These are phyloP conservation scores for Aristolochia fimbriata DNA, from an alignment of 164 flowering plant genomes.

Conservation along the genomic window DNA sequence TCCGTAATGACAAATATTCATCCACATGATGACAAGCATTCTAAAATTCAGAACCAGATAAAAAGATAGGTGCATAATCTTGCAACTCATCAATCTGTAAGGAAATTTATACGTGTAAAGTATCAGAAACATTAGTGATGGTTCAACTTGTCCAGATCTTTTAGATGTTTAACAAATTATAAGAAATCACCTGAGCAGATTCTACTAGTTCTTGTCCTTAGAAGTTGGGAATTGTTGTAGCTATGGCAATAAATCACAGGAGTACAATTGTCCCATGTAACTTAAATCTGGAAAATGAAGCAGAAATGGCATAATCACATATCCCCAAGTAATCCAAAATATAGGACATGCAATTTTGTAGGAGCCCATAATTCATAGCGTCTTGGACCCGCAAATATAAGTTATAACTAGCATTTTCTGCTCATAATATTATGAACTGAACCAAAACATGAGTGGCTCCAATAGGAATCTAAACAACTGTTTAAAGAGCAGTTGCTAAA, in stretches of 20 bases:
- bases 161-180: not conserved
- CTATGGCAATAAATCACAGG: constrained; percentile 54
- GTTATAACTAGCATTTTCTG: no score
- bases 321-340: not conserved
- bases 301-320: not conserved
- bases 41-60: constrained; percentile 79
- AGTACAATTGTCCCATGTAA: constrained; percentile 45
- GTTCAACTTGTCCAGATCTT: not conserved
- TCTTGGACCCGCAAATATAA: no score
- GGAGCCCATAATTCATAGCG: not conserved
- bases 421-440: no score
- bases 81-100: constrained; percentile 79
- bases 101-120: not conserved
- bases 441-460: no score
- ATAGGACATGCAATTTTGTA: not conserved
- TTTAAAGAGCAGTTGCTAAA: no score
- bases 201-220: constrained; percentile 44
- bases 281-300: constrained; percentile 23
- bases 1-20: constrained; percentile 36
- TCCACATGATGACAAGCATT: constrained; percentile 56
- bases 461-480: no score
- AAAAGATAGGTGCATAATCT: constrained; percentile 49
- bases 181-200: constrained; percentile 43
- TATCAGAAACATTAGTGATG: not conserved
- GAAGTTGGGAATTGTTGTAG: constrained; percentile 31